Evolutionary conservation across 2,329 filamentous ascomycete genomes (phyloP), one percentile per base, ranked within the genome.

Genomic region (Akanthomyces lecanii): DNA sequence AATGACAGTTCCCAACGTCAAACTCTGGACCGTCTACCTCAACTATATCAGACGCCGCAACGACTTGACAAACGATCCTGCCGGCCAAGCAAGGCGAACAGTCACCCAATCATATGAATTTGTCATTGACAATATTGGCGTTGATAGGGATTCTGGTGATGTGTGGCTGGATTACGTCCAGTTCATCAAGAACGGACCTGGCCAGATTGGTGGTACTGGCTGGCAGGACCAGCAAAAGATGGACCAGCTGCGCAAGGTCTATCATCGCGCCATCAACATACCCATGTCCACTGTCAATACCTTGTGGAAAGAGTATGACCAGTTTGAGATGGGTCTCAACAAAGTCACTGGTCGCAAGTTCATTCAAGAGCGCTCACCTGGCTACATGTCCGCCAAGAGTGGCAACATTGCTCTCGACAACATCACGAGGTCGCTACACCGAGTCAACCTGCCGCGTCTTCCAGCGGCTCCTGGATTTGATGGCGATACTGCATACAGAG

Each of bases 181-280:
- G 68, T 97, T 99, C 72, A 86, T 98, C 75, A 93, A 92, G 72
- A 90, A 86, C 45, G 91, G 90, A 0, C 95, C 95, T 1, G 95
- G 95, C 6, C 87, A 87, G 63, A 85, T 95, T 64, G 94, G 93
- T 30, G 95, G 94, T 50, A 88, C 83, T 64, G 88, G 86, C 64
- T 99, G 95, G 96, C 93, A 98, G 75, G 95, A 98, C 72, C 90
- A 94, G 76, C 95, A 98, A 73, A 99, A 99, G 81, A 96, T 97
- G 89, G 95, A 99, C 70, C 82, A 90, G 68, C 78, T 99, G 58
- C 89, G 95, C 64, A 96, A 96, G 73, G 90, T 91, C 0, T 99
- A 97, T 73, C 93, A 97, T 70, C 89, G 89, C 60, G 94, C 94
- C 16, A 91, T 97, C 63, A 88, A 86, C 67, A 86, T 97, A 45